A percentile compares a stretch with the other conserved stretches of the same genome.
These are phyloP conservation scores for Alternaria sp. DNA, from an alignment of 2,329 filamentous ascomycete genomes.

Conservation along the genomic window DNA sequence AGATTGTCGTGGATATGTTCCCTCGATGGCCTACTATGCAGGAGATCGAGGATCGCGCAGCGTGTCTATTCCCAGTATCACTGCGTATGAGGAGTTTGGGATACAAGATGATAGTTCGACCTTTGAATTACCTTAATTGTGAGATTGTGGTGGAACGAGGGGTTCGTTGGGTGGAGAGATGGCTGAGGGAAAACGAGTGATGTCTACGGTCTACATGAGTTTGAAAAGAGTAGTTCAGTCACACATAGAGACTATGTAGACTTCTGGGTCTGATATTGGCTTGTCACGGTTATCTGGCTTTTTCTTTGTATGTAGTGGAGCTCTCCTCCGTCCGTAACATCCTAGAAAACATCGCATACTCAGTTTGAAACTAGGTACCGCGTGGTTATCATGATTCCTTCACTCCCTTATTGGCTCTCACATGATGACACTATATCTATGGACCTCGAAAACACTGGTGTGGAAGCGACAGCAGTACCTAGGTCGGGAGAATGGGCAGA, in stretches of 20 bases:
- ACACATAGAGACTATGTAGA: not conserved
- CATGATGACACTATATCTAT: not conserved
- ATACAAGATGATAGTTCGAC: not conserved
- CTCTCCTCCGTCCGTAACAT: not conserved
- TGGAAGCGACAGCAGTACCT: not conserved
- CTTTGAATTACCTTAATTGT: fast-evolving
- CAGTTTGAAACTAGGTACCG: not conserved
- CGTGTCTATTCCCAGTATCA: fast-evolving
- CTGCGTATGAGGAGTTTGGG: not conserved
- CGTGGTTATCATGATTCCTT: not conserved
- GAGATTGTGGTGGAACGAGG: not conserved
- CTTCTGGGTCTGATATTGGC: not conserved
- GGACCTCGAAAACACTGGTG: not conserved
- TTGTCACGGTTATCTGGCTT: not conserved
- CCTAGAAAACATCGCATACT: not conserved
- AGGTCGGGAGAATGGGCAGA: not conserved
- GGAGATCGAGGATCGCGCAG: not conserved
- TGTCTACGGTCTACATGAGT: not conserved
- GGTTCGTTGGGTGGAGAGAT: not conserved
- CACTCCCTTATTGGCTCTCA: not conserved
- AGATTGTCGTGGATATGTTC: fast-evolving
- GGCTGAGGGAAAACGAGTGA: not conserved
- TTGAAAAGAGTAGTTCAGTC: not conserved
- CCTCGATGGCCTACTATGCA: too few relatives aligned
- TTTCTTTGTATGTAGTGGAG: not conserved